Base-by-base conservation (phyloP, 768 basidiomycete species). In the Naganishia randhawae region DNA sequence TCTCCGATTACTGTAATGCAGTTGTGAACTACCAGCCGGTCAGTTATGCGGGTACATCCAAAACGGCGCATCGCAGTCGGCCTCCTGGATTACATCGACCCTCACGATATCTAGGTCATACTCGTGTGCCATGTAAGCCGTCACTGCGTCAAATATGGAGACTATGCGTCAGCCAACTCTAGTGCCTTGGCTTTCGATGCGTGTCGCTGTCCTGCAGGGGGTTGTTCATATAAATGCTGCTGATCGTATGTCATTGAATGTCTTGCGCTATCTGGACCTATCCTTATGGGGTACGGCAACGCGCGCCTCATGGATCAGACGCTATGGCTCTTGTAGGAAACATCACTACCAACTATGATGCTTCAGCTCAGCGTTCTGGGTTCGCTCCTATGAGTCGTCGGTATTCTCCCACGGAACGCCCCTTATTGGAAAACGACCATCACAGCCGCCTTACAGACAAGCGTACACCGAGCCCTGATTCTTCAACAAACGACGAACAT, bases 321-420 rank as follows among this genome's bases (percentile, higher is more conserved):
- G 4, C 66, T n/a, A 68, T 68, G 67, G 62, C 67, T 10, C 50
- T 68, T 33, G 29, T 68, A 29, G 67, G 67, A 22, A 68, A 68
- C 48, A 50, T 68, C n/a, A 63, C 48, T 5, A 51, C 50, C 67
- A 68, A 68, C 50, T 51, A 45, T 27, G 67, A 68, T 42, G 55
- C 31, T 41, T 37, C 55, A 3, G 57, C 42, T 5, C 55, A 62
- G 32, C 42, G 57, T 4, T 48, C 45, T 5, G 67, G 67, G 16
- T 51, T 42, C 27, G 37, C 65, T 17, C 19, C 3, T n/a, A 11
- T 51, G 7, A 37, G 57, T 22, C 27, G 35, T 11, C 31, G 63
- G 10, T 32, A 5, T 25, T 61, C 57, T 2, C 17, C 39, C 6
- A 3, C 37, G 19, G 35, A 61, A 14, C 35, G 27, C 19, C 37